These are phyloP conservation scores for Wickerhamomyces sp. DNA, from an alignment of 1,139 yeast genomes.

Conservation along the genomic window DNA sequence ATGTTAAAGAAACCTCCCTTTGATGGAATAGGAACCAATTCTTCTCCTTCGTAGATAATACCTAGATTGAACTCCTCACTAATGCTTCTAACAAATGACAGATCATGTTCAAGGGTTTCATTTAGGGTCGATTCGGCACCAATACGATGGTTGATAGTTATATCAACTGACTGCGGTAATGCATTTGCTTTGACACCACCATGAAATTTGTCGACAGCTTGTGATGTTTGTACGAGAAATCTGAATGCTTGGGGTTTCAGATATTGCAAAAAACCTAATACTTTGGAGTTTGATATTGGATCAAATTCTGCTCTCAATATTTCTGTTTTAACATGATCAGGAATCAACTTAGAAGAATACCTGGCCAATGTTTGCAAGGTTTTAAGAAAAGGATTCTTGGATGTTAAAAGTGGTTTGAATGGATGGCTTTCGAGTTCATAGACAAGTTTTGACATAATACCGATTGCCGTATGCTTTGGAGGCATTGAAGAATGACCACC, in stretches of 20 bases:
- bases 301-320: slow-evolving; percentile 39
- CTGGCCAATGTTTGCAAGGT: slow-evolving; percentile 46
- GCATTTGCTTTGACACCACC: slow-evolving; percentile 57
- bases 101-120: slow-evolving; percentile 6
- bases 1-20: slow-evolving; percentile 44
- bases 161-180: slow-evolving; percentile 45
- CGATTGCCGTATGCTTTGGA: slow-evolving; percentile 62
- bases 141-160: slow-evolving; percentile 36
- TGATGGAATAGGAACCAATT: slow-evolving; percentile 30
- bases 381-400: slow-evolving; percentile 42
- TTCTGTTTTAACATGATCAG: slow-evolving; percentile 20
- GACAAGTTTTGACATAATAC: slow-evolving; percentile 54
- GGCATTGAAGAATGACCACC: slow-evolving; percentile 67
- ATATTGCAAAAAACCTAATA: slow-evolving; percentile 27
- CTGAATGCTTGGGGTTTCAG: slow-evolving; percentile 12
- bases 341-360: slow-evolving; percentile 25
- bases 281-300: slow-evolving; percentile 33
- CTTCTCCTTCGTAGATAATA: slow-evolving; percentile 29
- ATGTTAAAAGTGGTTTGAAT: slow-evolving; percentile 37
- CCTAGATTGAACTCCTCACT: slow-evolving; percentile 32
- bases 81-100: slow-evolving; percentile 4
- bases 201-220: slow-evolving; percentile 45
- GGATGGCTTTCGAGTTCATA: slow-evolving; percentile 46
- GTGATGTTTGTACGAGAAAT: slow-evolving; percentile 44
- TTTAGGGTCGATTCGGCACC: slow-evolving; percentile 12